Conservation (phyloP, 306 rosid species). For the Lathyrus aphaca region DNA sequence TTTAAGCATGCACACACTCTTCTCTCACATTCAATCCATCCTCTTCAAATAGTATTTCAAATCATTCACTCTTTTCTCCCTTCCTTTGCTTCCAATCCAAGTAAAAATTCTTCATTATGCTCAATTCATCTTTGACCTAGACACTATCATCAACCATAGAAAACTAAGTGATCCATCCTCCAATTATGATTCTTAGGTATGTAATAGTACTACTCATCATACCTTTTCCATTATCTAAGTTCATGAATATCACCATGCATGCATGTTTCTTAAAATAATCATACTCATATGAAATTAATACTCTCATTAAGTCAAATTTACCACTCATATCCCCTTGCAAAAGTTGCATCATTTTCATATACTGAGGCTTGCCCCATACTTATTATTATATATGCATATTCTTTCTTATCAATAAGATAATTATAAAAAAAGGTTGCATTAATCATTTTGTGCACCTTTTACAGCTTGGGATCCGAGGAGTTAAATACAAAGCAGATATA, state of each 20-base stretch:
- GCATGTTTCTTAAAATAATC: conserved; percentile 41
- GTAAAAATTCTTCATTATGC: conserved; percentile 28
- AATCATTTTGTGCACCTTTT: conserved; percentile 43
- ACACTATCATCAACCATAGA: conserved; percentile 17
- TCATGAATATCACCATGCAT: conserved; percentile 39
- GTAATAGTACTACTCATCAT: conserved; percentile 18
- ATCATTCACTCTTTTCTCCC: conserved; percentile 1
- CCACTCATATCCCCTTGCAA: conserved; percentile 36
- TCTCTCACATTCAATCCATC: conserved; percentile 44
- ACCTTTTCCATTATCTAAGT: conserved; percentile 34
- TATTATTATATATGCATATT: not conserved
- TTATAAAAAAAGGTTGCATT: conserved; percentile 29
- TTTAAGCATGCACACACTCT: conserved; percentile 52
- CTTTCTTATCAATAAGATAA: conserved; percentile 23
- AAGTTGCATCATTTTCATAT: conserved; percentile 34
- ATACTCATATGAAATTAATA: conserved; percentile 31
- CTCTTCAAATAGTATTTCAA: conserved; percentile 46
- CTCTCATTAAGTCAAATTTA: conserved; percentile 33
- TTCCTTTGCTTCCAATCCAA: conserved; percentile 38
- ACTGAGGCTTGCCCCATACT: conserved; percentile 1
- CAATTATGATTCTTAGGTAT: conserved; percentile 55
- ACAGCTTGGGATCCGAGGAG: conserved; percentile 65
- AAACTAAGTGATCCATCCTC: conserved; percentile 16
- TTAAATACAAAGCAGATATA: conserved; percentile 36
- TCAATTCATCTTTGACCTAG: conserved; percentile 36